Evolutionary conservation across 148 eudicot species (phyloP).

Genomic region (Camellia lanceoleosa): DNA sequence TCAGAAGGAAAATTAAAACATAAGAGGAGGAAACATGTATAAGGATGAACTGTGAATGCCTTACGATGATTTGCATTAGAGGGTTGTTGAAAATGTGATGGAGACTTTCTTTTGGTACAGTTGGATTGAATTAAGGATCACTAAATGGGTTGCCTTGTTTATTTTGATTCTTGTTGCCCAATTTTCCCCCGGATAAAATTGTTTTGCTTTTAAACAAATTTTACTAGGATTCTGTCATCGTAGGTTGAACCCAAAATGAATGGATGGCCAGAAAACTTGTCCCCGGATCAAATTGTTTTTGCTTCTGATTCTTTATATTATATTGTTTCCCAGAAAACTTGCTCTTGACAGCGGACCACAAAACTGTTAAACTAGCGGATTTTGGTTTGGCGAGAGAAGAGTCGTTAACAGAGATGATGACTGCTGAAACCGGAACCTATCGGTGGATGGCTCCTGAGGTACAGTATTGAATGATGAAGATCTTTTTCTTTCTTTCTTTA

Average conservation of each 20-base stretch:
- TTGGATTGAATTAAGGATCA: background rate
- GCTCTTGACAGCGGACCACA: conserved; percentile 56
- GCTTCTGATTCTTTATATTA: background rate
- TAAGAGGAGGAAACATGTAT: background rate
- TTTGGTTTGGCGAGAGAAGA: conserved; percentile 82
- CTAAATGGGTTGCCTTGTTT: background rate
- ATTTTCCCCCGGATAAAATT: too few species aligned
- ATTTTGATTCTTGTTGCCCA: background rate
- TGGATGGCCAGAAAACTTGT: background rate
- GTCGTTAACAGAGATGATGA: conserved; percentile 75
- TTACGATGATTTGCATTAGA: background rate
- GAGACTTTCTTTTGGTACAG: background rate
- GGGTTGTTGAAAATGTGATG: background rate
- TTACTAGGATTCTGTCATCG: background rate
- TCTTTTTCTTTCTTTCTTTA: background rate
- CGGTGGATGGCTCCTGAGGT: conserved; percentile 95
- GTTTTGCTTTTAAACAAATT: background rate
- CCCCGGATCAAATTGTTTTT: too few species aligned
- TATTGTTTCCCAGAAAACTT: conserved; percentile 44
- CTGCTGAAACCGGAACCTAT: conserved; percentile 78
- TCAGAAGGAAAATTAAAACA: background rate
- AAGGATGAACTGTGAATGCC: background rate
- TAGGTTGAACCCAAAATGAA: background rate
- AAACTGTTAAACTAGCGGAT: conserved; percentile 65
- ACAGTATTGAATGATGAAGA: background rate